These are phyloP conservation scores for Alternaria postmessia DNA, from an alignment of 2,329 filamentous ascomycete species.

Conservation along the genomic window DNA sequence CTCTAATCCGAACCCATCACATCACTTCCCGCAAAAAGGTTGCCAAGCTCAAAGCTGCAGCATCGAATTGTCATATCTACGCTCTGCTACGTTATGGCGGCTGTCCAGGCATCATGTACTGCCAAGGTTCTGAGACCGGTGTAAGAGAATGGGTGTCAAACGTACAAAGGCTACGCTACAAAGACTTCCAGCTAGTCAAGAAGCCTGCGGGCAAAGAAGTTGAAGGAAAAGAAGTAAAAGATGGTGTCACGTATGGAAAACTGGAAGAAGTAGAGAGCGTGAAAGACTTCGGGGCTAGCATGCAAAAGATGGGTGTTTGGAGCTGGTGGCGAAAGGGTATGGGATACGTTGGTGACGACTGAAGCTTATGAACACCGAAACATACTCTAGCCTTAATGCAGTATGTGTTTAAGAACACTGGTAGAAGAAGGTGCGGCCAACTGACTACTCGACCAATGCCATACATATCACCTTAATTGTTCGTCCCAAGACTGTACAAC, in stretches of 20 bases:
- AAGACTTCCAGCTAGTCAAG: slow-evolving; percentile 72
- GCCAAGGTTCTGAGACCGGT: slow-evolving; percentile 66
- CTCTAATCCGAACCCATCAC: slow-evolving; percentile 80
- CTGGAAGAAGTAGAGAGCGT: slow-evolving; percentile 68
- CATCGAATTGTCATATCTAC: slow-evolving; percentile 66
- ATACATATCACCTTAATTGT: too few relatives aligned
- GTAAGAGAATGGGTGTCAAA: slow-evolving; percentile 70
- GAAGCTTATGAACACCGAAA: background rate
- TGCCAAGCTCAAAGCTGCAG: slow-evolving; percentile 68
- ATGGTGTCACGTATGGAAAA: slow-evolving; percentile 38
- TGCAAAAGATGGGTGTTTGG: slow-evolving; percentile 67
- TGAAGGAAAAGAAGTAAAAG: slow-evolving; percentile 1
- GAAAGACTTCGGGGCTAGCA: slow-evolving; percentile 68
- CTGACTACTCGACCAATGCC: too few relatives aligned
- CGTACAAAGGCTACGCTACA: slow-evolving; percentile 73
- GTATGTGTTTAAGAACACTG: too few relatives aligned
- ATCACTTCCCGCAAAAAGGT: slow-evolving; percentile 83
- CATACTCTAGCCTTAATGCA: too few relatives aligned
- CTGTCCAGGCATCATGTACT: slow-evolving; percentile 80
- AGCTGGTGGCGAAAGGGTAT: slow-evolving; percentile 74
- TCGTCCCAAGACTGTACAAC: too few relatives aligned
- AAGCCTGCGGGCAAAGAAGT: slow-evolving; percentile 56
- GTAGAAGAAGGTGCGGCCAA: too few relatives aligned
- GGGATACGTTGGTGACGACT: slow-evolving; percentile 58
- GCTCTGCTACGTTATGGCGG: slow-evolving; percentile 73